These are phyloP conservation scores for Sphaceloma murrayae DNA, from an alignment of 2,329 filamentous ascomycete species.

Conservation along the genomic window DNA sequence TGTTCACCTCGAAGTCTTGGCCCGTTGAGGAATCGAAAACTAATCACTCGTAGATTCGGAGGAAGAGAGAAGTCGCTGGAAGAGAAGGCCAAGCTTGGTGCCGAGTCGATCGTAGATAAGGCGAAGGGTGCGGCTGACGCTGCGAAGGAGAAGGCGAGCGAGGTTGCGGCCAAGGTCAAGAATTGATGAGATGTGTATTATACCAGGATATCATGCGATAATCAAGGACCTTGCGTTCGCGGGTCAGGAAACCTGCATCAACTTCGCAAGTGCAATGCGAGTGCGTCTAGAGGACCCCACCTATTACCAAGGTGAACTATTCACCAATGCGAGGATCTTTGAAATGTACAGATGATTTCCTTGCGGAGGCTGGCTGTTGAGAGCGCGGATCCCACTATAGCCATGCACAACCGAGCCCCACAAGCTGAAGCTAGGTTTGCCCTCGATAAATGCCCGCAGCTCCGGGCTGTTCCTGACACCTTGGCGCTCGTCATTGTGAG, in stretches of 20 bases:
- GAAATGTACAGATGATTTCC: too few relatives aligned
- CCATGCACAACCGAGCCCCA: too few relatives aligned
- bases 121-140: constrained; percentile 20
- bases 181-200: not conserved
- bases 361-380: too few relatives aligned
- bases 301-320: too few relatives aligned
- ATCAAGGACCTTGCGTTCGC: too few relatives aligned
- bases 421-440: too few relatives aligned
- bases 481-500: constrained; percentile 14
- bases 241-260: too few relatives aligned
- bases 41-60: constrained; percentile 28
- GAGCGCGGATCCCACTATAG: too few relatives aligned
- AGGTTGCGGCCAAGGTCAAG: constrained; percentile 26
- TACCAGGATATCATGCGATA: not conserved
- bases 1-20: constrained; percentile 11
- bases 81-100: constrained; percentile 32
- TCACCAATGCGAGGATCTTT: too few relatives aligned
- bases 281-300: too few relatives aligned
- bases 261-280: too few relatives aligned
- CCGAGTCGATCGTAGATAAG: constrained; percentile 6
- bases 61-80: constrained; percentile 35
- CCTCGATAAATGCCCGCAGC: too few relatives aligned
- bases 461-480: constrained; percentile 12
- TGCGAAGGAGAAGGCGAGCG: constrained; percentile 21
- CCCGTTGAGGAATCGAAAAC: not conserved